Percentiles rank a stretch among this genome's conserved stretches.
phyloP scores from a whole-genome alignment of 2,329 filamentous ascomycete species.

The Dothiorella sarmentorum region DNA sequence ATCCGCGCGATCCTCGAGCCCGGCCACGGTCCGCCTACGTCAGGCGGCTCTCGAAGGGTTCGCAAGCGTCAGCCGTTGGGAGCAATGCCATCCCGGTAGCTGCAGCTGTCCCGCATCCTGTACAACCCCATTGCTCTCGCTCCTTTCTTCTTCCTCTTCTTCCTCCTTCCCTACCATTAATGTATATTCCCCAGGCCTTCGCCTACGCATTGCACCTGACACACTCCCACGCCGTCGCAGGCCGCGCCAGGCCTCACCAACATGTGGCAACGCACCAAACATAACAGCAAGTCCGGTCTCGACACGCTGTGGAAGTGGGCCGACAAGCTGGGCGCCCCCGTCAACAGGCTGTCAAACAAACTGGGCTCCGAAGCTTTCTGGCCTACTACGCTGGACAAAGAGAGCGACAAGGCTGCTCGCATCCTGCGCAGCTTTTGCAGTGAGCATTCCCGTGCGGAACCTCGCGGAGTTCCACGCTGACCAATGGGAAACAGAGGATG shows the following conservation, averaged over 20 bases:
- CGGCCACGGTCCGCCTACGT: constrained; percentile 13
- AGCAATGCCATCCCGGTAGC: constrained; percentile 11
- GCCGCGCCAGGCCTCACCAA: constrained; percentile 4
- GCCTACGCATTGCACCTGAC: constrained; percentile 1
- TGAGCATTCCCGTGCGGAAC: constrained; percentile 44
- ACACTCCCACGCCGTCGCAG: neutral
- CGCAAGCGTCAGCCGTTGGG: constrained; percentile 14
- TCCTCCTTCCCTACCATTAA: neutral
- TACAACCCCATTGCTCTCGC: constrained; percentile 14
- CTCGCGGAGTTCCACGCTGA: neutral
- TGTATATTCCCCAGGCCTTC: neutral
- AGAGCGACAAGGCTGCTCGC: constrained; percentile 86
- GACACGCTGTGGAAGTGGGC: constrained; percentile 67
- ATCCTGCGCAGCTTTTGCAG: constrained; percentile 90
- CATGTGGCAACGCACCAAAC: constrained; percentile 56
- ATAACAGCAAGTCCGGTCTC: constrained; percentile 61
- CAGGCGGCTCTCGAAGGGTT: constrained; percentile 13
- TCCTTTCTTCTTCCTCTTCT: neutral
- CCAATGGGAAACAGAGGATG: constrained; percentile 53
- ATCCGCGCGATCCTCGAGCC: constrained; percentile 11
- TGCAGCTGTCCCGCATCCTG: constrained; percentile 15
- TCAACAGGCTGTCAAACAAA: constrained; percentile 79
- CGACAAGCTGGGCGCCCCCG: constrained; percentile 68
- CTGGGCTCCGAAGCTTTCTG: constrained; percentile 79
- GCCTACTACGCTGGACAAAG: constrained; percentile 80